Base-by-base conservation (phyloP, 495 filamentous ascomycete species). In the Tuber melanosporum region DNA sequence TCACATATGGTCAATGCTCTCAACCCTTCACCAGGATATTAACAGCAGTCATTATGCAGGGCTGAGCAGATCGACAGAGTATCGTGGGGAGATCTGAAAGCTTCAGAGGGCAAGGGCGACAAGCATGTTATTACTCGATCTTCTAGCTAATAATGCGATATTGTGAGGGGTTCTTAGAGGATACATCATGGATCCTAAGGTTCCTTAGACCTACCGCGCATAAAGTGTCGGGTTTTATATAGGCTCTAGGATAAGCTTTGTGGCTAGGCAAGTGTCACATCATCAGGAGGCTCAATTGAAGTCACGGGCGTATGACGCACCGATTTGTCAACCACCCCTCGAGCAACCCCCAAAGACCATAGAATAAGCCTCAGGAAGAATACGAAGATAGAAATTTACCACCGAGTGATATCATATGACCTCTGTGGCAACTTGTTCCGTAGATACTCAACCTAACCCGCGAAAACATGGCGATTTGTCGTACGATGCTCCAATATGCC, bases 371-470 rank as follows among this genome's bases (percentile, higher is more conserved):
- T 36, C 57, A 17, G 14, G 26, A 4, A 36, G 57, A 19, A 66
- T 36, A 14, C 26, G 15, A 66, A 7, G 26, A 17, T 66, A 6
- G 26, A 66, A 66, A 66, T 36, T 32, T 14, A 17, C 26, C 26
- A 36, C 57, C 57, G 57, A 66, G 57, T 66, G 57, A 66, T 66
- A 66, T 66, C 26, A 36, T 36, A 66, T 66, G 57, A 66, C 57
- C 57, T 66, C 26, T 10, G 8, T 32, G 26, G 3, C n/a, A 32
- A 32, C 57, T 12, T 19, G 26, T 36, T 66, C 15, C 57, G 17
- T 36, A 36, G 26, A 66, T 36, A 19, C 4, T 19, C 26, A 5
- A 19, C 14, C 14, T 7, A 17, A 36, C 14, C 26, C 26, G 3
- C 26, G 32, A 12, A 66, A 36, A 32, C 5, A 36, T 15, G 26